Conservation (phyloP, 2,329 filamentous ascomycete genomes). For the Ophiocordyceps camponoti-saundersi region DNA sequence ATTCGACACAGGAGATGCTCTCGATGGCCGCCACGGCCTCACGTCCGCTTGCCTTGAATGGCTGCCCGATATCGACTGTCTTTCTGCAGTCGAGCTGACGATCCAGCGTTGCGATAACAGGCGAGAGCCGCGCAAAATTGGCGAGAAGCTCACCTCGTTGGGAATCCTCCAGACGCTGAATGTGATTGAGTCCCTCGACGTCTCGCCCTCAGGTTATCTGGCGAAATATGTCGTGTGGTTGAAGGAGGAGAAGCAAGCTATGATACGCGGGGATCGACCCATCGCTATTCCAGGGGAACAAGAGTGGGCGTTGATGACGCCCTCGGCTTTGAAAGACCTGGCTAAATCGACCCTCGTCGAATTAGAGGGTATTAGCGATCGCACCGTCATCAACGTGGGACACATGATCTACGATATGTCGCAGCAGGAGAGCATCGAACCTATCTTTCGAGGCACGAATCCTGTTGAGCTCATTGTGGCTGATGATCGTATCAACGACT, state of each 20-base stretch:
- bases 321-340: neutral
- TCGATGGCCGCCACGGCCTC: neutral
- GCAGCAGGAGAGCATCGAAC: neutral
- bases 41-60: neutral
- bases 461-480: neutral
- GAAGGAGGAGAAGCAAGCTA: neutral
- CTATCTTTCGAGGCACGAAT: neutral
- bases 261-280: neutral
- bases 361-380: neutral
- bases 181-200: neutral
- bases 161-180: neutral
- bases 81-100: neutral
- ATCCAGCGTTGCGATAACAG: neutral
- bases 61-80: neutral
- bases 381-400: neutral
- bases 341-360: neutral
- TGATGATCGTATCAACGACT: neutral
- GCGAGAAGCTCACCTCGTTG: neutral
- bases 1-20: neutral
- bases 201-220: neutral
- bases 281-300: neutral
- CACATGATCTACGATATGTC: neutral
- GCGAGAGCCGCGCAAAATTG: neutral
- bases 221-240: neutral
- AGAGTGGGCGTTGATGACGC: neutral